Conservation (phyloP, 192 early-diverging fungal genomes). For the Diversispora epigaea region DNA sequence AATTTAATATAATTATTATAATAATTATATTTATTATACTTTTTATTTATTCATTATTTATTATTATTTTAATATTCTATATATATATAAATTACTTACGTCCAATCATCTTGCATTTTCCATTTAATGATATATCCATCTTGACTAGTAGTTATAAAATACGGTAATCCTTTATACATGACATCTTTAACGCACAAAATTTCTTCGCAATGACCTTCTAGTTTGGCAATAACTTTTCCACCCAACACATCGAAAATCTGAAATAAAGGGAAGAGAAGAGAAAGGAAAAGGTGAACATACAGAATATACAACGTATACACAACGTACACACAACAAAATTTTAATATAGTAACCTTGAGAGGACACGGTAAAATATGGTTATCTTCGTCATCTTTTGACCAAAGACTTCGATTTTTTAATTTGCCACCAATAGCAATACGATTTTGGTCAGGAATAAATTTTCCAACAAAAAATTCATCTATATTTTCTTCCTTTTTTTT, state of each 20-base stretch:
- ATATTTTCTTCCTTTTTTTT: constrained; percentile 65
- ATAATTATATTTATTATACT: constrained; percentile 1
- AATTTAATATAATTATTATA: background rate
- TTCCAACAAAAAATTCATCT: constrained; percentile 89
- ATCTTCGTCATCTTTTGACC: constrained; percentile 89
- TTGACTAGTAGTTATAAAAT: constrained; percentile 88
- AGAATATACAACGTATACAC: no score
- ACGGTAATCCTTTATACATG: constrained; percentile 75
- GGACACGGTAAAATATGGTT: constrained; percentile 94
- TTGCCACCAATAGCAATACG: constrained; percentile 83
- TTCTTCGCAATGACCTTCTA: constrained; percentile 88
- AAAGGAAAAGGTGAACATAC: no score
- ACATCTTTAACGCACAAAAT: constrained; percentile 79
- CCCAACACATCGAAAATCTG: constrained; percentile 79
- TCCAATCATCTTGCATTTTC: constrained; percentile 82
- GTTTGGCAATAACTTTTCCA: constrained; percentile 75
- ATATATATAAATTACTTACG: constrained; percentile 42
- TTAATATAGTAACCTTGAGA: constrained; percentile 59
- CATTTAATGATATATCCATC: constrained; percentile 93
- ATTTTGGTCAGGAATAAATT: constrained; percentile 68
- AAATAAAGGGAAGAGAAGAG: no score
- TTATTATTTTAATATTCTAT: no score
- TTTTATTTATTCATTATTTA: background rate
- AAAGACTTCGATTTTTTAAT: constrained; percentile 82
- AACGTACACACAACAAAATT: background rate